These are phyloP conservation scores for Kodamaea sp. DNA, from an alignment of 1,139 yeast genomes.

Conservation along the genomic window DNA sequence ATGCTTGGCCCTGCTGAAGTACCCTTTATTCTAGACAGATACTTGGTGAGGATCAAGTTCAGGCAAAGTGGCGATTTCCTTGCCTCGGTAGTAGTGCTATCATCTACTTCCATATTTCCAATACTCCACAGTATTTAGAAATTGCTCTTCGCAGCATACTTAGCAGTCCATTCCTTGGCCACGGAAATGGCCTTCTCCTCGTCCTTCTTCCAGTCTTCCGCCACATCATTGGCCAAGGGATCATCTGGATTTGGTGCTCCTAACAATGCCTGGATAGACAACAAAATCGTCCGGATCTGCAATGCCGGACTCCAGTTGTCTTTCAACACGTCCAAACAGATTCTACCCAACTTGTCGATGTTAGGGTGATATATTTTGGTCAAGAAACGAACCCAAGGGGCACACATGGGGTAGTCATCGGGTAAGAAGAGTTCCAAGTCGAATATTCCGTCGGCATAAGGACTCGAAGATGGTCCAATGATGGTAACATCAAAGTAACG, in stretches of 20 bases:
- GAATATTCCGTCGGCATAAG: conserved; percentile 79
- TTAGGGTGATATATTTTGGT: conserved; percentile 96
- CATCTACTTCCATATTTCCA: too few relatives aligned
- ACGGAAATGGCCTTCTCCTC: conserved; percentile 77
- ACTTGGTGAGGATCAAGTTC: too few relatives aligned
- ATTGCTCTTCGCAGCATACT: conserved; percentile 56
- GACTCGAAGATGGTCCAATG: conserved; percentile 86
- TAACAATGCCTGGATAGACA: conserved; percentile 88
- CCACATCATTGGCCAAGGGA: conserved; percentile 97
- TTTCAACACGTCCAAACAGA: conserved; percentile 91
- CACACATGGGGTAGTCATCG: conserved; percentile 90
- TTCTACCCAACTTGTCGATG: conserved; percentile 91
- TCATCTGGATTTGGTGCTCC: conserved; percentile 99
- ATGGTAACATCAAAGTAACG: conserved; percentile 84
- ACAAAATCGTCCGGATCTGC: conserved; percentile 89
- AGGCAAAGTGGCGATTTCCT: too few relatives aligned
- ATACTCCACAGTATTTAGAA: too few relatives aligned
- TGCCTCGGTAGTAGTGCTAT: too few relatives aligned
- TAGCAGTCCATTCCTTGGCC: conserved; percentile 85
- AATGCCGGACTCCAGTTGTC: conserved; percentile 97
- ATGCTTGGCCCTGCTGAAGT: too few relatives aligned
- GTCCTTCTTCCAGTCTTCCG: conserved; percentile 91
- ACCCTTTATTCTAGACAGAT: too few relatives aligned
- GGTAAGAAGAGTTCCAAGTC: conserved; percentile 78
- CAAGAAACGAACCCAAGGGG: conserved; percentile 89